Conservation (phyloP, 106 monocot genomes). For the Allium fistulosum region DNA sequence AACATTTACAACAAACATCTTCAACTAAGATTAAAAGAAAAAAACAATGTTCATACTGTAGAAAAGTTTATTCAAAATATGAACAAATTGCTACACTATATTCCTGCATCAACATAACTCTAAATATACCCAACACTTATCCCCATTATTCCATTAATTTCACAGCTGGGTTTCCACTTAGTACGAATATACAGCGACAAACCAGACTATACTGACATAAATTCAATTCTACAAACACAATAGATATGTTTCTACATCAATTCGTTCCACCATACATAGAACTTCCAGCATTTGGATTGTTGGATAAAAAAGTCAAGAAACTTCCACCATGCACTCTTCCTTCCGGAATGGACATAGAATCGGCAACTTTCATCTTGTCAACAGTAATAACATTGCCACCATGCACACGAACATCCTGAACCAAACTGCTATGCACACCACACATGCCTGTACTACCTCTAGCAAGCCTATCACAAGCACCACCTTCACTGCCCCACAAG, state of each 20-base stretch:
- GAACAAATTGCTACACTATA: too few species aligned
- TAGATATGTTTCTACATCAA: conserved; percentile 4
- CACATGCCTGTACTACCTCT: conserved; percentile 48
- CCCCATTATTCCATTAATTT: too few species aligned
- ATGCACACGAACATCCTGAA: conserved; percentile 48
- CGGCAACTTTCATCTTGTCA: not conserved
- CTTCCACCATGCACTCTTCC: conserved; percentile 17
- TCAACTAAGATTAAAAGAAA: too few species aligned
- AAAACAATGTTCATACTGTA: too few species aligned
- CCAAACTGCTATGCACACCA: conserved; percentile 31
- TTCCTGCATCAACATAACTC: too few species aligned
- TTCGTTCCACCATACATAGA: conserved; percentile 4
- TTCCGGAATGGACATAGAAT: conserved; percentile 16
- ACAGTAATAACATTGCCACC: conserved; percentile 19
- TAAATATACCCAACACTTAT: too few species aligned
- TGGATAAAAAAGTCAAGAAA: conserved; percentile 5
- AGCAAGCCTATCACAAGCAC: conserved; percentile 43
- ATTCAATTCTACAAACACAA: not conserved
- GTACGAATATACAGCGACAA: not conserved
- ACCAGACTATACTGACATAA: not conserved
- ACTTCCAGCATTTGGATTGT: not conserved
- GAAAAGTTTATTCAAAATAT: too few species aligned
- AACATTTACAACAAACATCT: too few species aligned
- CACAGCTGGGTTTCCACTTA: too few species aligned
- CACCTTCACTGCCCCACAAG: conserved; percentile 28